Conservation (phyloP, 225 moss, liverwort and hornwort genomes). For the Straminergon stramineum region DNA sequence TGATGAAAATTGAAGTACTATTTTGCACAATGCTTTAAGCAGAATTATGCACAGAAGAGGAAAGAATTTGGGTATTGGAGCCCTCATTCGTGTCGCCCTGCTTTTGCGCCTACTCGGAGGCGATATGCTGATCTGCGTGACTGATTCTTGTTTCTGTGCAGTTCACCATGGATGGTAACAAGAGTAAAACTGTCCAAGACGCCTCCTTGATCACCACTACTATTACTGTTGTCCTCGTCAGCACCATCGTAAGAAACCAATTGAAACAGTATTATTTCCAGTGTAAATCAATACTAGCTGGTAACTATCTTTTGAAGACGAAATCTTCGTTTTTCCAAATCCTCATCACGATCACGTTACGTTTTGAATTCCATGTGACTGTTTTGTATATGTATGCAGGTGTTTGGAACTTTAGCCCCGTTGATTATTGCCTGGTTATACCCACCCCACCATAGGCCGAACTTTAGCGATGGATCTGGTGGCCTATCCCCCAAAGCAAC, state of each 20-base stretch:
- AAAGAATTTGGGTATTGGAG: background rate
- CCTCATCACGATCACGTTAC: background rate
- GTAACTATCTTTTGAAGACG: background rate
- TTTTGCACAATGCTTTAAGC: background rate
- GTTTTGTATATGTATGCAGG: conserved; percentile 11
- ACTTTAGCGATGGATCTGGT: conserved; percentile 16
- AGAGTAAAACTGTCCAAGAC: conserved; percentile 39
- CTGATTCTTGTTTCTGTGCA: conserved; percentile 13
- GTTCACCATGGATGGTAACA: conserved; percentile 61
- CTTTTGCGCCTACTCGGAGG: background rate
- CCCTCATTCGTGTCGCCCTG: background rate
- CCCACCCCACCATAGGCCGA: conserved; percentile 23
- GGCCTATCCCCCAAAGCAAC: conserved; percentile 51
- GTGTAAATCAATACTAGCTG: background rate
- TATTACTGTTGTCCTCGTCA: conserved; percentile 71
- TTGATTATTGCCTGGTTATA: conserved; percentile 67
- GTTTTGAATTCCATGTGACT: background rate
- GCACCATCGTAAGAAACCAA: conserved; percentile 40
- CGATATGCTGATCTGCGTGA: background rate
- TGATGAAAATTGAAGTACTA: background rate
- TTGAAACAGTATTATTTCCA: too few species aligned
- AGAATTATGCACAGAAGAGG: too few species aligned
- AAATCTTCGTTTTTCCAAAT: background rate
- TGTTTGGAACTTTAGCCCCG: conserved; percentile 66
- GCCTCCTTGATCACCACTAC: conserved; percentile 79